These are phyloP conservation scores for Bacidia gigantensis DNA, from an alignment of 495 filamentous ascomycete species.

Conservation along the genomic window DNA sequence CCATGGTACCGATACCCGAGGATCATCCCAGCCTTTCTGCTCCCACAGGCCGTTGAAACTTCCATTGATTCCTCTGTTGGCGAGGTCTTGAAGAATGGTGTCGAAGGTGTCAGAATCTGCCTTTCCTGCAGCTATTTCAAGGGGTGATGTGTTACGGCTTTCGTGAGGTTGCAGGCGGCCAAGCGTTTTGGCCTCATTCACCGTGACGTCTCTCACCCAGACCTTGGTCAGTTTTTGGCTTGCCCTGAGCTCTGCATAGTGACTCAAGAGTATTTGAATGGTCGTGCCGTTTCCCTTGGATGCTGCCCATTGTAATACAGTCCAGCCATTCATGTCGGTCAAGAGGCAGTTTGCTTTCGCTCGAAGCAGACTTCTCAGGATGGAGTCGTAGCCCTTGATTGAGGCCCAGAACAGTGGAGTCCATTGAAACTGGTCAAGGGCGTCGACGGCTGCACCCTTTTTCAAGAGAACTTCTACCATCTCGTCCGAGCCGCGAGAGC, in stretches of 20 bases:
- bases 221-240: background rate
- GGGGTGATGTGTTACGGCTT: background rate
- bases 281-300: background rate
- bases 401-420: background rate
- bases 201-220: background rate
- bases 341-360: background rate
- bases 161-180: background rate
- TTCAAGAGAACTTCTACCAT: background rate
- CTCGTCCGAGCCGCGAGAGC: background rate
- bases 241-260: background rate
- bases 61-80: background rate
- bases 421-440: background rate
- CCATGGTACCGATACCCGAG: background rate
- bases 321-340: background rate
- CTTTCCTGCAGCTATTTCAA: background rate
- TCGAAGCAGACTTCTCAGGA: background rate
- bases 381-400: background rate
- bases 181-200: background rate
- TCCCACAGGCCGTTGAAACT: background rate
- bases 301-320: background rate
- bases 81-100: background rate
- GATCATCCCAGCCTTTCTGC: background rate
- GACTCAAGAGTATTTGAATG: background rate
- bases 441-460: background rate
- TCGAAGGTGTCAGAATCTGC: background rate